Evolutionary conservation across 2,329 filamentous ascomycete species (phyloP), one percentile per base, ranked within the genome.

Genomic region (Colletotrichum sp.): DNA sequence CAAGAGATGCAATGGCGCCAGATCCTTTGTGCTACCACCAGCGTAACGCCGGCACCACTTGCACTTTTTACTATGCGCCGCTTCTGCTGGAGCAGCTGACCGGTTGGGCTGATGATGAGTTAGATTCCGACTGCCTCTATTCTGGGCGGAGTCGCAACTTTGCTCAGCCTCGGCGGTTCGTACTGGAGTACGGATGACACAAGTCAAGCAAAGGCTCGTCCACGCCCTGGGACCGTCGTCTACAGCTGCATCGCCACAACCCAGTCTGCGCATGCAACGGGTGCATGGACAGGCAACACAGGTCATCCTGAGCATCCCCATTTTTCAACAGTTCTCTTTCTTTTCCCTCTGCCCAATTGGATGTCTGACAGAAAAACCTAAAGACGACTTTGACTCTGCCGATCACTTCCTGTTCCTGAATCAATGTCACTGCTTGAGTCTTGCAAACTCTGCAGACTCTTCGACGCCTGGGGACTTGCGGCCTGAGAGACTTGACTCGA

Each of bases 391-490:
- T 67, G 62, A 64, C 10, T 58, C 7, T 28, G 64, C 12, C 43
- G 64, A 72, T 75, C 73, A 26, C 13, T 73, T 73, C 73, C 70
- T 58, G 62, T 75, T 75, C 62, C 62, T 75, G 73, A 48, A 67
- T 5, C 32, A 13, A 28, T 9, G 43, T 58, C 28, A 48, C 21
- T 10, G 12, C 56, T 38, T 36, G 18, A 55, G 58, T 34, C 30
- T 38, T 15, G 24, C 32, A 64, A 64, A 64, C 8, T 64, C 24
- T 36, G 16, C 34, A 18, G 21, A n/a, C 5, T 48, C 38, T n/a
- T 36, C 28, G n/a, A 62, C 26, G 21, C 18, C 30, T 7, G 21
- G 13, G 32, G 24, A 36, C 32, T 70, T 16, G 34, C 8, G 15
- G 3, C 26, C 15, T 34, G n/a, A 26, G 24, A 70, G 28, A 38